Evolutionary conservation across 805 yeast species (phyloP), one percentile per base, ranked within the genome.

Genomic region (Brettanomyces bruxellensis): DNA sequence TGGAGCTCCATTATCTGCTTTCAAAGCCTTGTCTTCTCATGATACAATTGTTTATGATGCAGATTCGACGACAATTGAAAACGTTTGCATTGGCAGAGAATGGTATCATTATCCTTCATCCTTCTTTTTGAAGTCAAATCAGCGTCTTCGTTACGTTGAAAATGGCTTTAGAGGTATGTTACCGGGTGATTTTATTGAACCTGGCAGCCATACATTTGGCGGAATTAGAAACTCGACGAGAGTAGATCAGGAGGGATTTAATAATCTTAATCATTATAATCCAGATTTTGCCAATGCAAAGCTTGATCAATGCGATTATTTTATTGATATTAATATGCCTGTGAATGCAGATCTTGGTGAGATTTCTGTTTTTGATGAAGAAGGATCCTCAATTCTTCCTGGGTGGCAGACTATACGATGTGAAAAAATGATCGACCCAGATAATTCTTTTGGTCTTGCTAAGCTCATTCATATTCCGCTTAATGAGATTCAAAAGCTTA

Each of bases 91-190:
- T n/a, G 97, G 96, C 2, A 75, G 95, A 48, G 97, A 91, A 66
- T 90, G 97, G 97, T 88, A 87, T 58, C 85, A 91, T 58, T 90
- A 70, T 64, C 96, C 98, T 8, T 80, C 86, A 1, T 89, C 96
- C 0, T 86, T 89, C 60, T 87, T 90, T 58, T 66, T 91, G 24
- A 81, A 86, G 3, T 73, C 76, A 4, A 68, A 77, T 47, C 72
- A 72, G 55, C 67, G 96, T 52, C 66, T 88, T 24, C 69, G 70
- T 55, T 91, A 87, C 61, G 78, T 86, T 8, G 68, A 72, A 47
- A 81, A 88, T 47, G 93, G 91, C 1, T 91, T 90, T 64, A 78
- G 82, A 60, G 97, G 97, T 0, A 67, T 90, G 50, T 67, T 91
- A 34, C 98, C 98, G 0, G 95, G 95, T 3, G 93, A 87, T 55